These are phyloP conservation scores for Aspergillus biplanus DNA, from an alignment of 495 filamentous ascomycete genomes.

Conservation along the genomic window DNA sequence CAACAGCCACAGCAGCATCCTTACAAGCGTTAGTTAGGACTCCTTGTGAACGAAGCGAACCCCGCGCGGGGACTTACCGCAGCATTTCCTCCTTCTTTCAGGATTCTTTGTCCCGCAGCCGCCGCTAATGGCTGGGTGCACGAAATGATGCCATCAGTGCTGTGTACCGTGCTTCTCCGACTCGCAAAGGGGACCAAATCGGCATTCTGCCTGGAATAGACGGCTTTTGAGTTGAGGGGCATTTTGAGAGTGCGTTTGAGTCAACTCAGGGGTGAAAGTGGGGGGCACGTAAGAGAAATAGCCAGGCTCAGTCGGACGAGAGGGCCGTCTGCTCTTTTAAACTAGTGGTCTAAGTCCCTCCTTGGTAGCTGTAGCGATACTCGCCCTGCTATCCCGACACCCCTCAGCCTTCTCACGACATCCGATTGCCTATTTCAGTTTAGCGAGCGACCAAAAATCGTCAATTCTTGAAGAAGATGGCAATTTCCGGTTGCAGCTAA, in stretches of 20 bases:
- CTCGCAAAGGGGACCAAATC: constrained; percentile 72
- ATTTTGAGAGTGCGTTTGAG: constrained; percentile 36
- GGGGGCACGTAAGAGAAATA: neutral
- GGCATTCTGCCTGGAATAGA: constrained; percentile 66
- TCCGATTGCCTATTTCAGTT: no score
- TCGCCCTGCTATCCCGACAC: neutral
- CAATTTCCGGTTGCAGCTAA: no score
- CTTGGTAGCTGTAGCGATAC: neutral
- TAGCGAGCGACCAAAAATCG: no score
- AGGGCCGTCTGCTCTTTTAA: neutral
- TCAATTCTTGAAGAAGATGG: no score
- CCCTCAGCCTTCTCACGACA: neutral
- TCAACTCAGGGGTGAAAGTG: neutral
- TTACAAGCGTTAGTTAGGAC: constrained; percentile 33
- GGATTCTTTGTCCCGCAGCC: constrained; percentile 80
- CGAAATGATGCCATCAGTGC: constrained; percentile 88
- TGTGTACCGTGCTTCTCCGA: constrained; percentile 89
- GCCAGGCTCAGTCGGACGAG: neutral
- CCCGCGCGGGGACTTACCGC: constrained; percentile 61
- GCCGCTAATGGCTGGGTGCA: constrained; percentile 91
- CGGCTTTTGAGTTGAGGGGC: constrained; percentile 60
- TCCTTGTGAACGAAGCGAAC: neutral
- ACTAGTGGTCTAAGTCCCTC: neutral
- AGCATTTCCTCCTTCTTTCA: constrained; percentile 88
- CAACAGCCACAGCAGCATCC: constrained; percentile 94